Evolutionary conservation across 768 basidiomycete species (phyloP).

Genomic region (Suillus subaureus): DNA sequence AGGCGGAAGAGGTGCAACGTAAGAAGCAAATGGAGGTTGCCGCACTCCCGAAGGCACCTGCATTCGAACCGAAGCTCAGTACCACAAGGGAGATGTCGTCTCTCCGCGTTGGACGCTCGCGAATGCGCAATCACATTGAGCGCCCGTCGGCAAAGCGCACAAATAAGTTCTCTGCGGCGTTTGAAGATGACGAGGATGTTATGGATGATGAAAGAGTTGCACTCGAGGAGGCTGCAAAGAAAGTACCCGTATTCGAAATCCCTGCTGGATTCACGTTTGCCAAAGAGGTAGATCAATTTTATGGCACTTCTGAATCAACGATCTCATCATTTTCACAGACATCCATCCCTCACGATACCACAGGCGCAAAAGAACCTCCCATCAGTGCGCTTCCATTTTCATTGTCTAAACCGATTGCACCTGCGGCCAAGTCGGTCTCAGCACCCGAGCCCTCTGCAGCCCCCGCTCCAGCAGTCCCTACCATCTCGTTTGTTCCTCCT

Average conservation of each 20-base stretch:
- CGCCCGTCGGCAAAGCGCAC: conserved; percentile 52
- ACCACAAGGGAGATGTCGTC: conserved; percentile 45
- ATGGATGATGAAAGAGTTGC: conserved; percentile 42
- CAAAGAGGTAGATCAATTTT: conserved; percentile 49
- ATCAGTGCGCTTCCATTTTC: conserved; percentile 68
- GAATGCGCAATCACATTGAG: conserved; percentile 60
- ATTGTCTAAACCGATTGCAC: conserved; percentile 41
- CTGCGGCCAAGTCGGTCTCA: conserved; percentile 17
- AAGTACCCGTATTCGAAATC: conserved; percentile 57
- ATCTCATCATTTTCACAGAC: conserved; percentile 26
- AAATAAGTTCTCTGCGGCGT: conserved; percentile 69
- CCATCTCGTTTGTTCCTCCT: conserved; percentile 27
- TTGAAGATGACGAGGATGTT: conserved; percentile 50
- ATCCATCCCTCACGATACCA: conserved; percentile 41
- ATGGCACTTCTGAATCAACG: background rate
- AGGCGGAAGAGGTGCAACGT: conserved; percentile 13
- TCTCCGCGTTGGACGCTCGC: conserved; percentile 66
- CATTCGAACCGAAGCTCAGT: conserved; percentile 21
- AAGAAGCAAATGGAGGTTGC: conserved; percentile 18
- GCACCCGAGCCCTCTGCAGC: conserved; percentile 14
- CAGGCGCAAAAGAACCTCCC: conserved; percentile 64
- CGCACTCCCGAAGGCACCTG: conserved; percentile 18
- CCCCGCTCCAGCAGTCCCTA: conserved; percentile 17
- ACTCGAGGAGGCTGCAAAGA: conserved; percentile 58
- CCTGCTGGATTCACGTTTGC: conserved; percentile 70